phyloP scores from a whole-genome alignment of 208 protist genomes.

The Leishmania martiniquensis region DNA sequence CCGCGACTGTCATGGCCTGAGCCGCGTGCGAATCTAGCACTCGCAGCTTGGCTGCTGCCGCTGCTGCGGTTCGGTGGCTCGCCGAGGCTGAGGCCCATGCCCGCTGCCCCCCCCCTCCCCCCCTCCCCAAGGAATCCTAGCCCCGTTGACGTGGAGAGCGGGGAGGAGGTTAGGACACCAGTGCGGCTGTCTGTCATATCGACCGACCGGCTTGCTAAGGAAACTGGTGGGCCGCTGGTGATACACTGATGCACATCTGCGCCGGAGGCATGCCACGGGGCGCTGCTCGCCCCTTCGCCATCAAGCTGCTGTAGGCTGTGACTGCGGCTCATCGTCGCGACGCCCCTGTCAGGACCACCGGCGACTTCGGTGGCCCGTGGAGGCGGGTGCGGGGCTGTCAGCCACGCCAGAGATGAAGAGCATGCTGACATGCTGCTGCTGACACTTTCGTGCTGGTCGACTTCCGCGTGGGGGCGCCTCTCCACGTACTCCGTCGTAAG shows the following conservation, averaged over 20 bases:
- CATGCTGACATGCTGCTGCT: slow-evolving; percentile 6
- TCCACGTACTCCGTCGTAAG: slow-evolving; percentile 1
- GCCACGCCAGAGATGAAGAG: slow-evolving; percentile 1
- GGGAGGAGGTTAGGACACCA: neutral
- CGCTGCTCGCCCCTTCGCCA: neutral
- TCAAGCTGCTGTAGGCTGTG: neutral
- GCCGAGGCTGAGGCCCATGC: neutral
- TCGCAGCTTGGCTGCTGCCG: neutral
- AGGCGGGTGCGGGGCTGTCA: neutral
- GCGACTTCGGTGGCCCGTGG: neutral
- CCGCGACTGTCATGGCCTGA: slow-evolving; percentile 5
- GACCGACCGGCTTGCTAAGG: neutral
- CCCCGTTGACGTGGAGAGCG: neutral
- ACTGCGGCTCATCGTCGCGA: neutral
- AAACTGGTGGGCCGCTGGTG: neutral
- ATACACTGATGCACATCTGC: neutral
- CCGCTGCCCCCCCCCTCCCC: too few species aligned
- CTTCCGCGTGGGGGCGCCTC: neutral
- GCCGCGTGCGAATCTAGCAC: neutral
- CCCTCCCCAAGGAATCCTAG: neutral
- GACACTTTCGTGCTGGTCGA: neutral
- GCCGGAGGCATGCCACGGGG: neutral
- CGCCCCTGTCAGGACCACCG: neutral
- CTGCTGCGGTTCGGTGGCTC: neutral
- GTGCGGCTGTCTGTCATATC: slow-evolving; percentile 11